Evolutionary conservation across 2,329 filamentous ascomycete species (phyloP), one percentile per base, ranked within the genome.

Genomic region (Pestalotiopsis fici): DNA sequence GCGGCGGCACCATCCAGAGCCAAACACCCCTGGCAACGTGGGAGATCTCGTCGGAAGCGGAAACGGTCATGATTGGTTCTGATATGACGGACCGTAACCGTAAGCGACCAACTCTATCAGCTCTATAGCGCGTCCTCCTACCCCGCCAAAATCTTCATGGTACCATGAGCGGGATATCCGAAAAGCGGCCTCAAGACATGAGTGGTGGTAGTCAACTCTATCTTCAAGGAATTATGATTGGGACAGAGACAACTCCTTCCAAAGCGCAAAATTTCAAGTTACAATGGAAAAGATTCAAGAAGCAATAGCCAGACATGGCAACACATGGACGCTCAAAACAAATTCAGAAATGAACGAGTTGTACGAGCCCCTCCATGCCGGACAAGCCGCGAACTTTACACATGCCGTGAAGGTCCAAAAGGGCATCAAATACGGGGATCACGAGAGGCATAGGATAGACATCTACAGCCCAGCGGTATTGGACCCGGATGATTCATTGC

Each of bases 221-320:
- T 50, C 43, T 50, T 9, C 18, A 50, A 21, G 43, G 15, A 50
- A 21, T 21, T n/a, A 18, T 50, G 3, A 18, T 50, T 9, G 6
- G n/a, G 15, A 6, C 43, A 9, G 43, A 50, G 18, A n/a, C n/a
- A 9, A 21, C 9, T 50, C 31, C n/a, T n/a, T 2, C 6, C 43
- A 50, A 4, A 15, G 18, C 39, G 39, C 39, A 43, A 43, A 43
- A 15, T 18, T 43, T 43, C 18, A 43, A 13, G 54, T n/a, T 27
- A 59, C 28, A 7, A 61, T 61, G 59, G 62, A 64, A 21, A 64
- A 64, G n/a, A 56, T 64, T 9, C 23, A 31, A 23, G 47, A 56
- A 37, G 39, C 62, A 27, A 64, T 64, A 12, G 62, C 47, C 43
- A 55, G 25, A 15, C 62, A 64, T 56, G 62, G 62, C 62, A 64